Percentiles rank a stretch among this genome's conserved stretches.
Evolutionary conservation across 2,329 filamentous ascomycete species (phyloP).

Genomic region (Alternaria sp.): DNA sequence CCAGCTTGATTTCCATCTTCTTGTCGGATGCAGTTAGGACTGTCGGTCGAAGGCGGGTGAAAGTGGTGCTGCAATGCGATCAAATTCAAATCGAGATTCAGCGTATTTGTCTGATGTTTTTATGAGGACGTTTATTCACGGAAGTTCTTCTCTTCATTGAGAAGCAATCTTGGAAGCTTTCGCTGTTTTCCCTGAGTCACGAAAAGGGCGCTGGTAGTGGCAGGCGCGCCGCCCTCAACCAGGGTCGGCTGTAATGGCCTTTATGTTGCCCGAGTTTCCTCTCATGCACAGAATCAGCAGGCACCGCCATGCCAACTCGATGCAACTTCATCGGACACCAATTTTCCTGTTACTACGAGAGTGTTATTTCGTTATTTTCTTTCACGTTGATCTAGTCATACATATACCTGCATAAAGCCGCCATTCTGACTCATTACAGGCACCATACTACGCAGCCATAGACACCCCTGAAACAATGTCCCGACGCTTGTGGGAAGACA

Average conservation of each 20-base stretch:
- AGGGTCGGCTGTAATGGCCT: not conserved
- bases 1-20: not conserved
- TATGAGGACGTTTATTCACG: not conserved
- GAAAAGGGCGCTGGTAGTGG: not conserved
- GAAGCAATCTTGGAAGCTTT: not conserved
- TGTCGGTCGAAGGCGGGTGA: not conserved
- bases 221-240: not conserved
- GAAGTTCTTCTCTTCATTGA: not conserved
- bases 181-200: not conserved
- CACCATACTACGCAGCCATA: slow-evolving; percentile 7
- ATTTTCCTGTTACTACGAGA: not conserved
- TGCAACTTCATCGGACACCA: not conserved
- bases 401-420: not conserved
- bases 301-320: not conserved
- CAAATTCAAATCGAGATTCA: not conserved
- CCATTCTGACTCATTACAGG: not conserved
- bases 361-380: not conserved
- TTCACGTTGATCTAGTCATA: not conserved
- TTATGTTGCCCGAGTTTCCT: not conserved
- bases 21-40: not conserved
- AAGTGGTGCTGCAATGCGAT: not conserved
- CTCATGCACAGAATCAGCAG: not conserved
- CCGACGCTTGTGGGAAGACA: slow-evolving; percentile 8
- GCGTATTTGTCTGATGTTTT: not conserved
- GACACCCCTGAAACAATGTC: slow-evolving; percentile 2